Base-by-base conservation (phyloP, 306 rosid species). In the Corylus americana region DNA sequence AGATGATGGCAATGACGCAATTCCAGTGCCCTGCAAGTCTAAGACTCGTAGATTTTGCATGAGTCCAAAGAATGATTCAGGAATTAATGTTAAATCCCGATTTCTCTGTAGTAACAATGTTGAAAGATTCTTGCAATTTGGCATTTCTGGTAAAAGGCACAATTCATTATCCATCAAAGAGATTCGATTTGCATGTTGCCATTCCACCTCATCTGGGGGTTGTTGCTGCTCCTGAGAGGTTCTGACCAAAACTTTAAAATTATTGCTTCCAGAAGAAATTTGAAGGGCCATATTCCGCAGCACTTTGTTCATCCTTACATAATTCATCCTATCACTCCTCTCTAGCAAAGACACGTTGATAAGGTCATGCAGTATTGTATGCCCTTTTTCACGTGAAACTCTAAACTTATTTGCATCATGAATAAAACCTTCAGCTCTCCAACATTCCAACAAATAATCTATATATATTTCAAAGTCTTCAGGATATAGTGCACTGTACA, bases 401-500 rank as follows among this genome's bases (percentile, higher is more conserved):
- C 11, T 37, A 6, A 59, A 75, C 3, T 3, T 1, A 63, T 77
- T 75, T 6, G 45, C 54, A 8, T 75, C 71, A 74, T 11, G 16
- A 59, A 47, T 48, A 27, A 75, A 16, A 35, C 59, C 49, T 45
- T 61, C 74, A 8, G 85, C 81, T n/a, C 73, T 71, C 81, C 77
- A 85, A 75, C 85, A 78, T 71, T 85, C 88, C 48, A 81, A 78
- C 44, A 75, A 63, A 61, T 81, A 55, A 72, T 81, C 71, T 6
- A 68, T 48, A 74, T 75, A 57, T 49, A 85, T 67, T 27, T 78
- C 69, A 76, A 31, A 70, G 1, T 85, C 68, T 25, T 72, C 79
- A 1, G 77, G 81, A 18, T 78, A 81, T 63, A 85, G 11, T 58
- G 83, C 79, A 14, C 6, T 0, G 3, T 44, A 75, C 5, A 79